phyloP scores from a whole-genome alignment of 2,329 filamentous ascomycete species.

The Xylariaceae sp. region DNA sequence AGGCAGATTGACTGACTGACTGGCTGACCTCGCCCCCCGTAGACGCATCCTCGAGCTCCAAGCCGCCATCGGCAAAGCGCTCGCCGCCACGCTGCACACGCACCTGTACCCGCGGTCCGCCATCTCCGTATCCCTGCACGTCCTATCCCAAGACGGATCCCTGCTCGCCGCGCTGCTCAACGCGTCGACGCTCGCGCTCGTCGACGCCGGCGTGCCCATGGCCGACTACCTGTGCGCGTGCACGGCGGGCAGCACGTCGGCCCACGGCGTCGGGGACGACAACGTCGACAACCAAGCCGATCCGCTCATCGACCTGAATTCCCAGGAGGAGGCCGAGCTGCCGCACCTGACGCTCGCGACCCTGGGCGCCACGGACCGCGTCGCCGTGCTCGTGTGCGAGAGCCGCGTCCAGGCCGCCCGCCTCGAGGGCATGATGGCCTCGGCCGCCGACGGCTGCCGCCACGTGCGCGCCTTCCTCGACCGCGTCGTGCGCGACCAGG shows the following conservation, averaged over 20 bases:
- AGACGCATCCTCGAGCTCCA: constrained; percentile 78
- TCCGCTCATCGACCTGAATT: constrained; percentile 72
- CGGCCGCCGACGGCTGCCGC: constrained; percentile 86
- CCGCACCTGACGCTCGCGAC: constrained; percentile 84
- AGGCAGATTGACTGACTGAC: no score
- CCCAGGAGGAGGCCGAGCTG: constrained; percentile 75
- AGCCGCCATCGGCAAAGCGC: constrained; percentile 68
- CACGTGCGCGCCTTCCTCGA: constrained; percentile 78
- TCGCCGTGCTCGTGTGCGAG: constrained; percentile 78
- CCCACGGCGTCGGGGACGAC: constrained; percentile 58
- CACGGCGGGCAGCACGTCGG: constrained; percentile 73
- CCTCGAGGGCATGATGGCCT: constrained; percentile 86
- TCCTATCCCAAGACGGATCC: constrained; percentile 84
- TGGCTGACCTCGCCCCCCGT: no score
- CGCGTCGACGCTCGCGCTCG: constrained; percentile 80
- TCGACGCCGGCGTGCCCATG: constrained; percentile 96
- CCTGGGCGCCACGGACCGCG: constrained; percentile 63
- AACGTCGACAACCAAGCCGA: constrained; percentile 63
- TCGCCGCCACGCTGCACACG: constrained; percentile 71
- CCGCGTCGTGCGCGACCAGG: constrained; percentile 65
- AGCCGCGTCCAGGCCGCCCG: constrained; percentile 74
- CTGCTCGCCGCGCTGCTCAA: constrained; percentile 87
- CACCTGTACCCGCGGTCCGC: constrained; percentile 83
- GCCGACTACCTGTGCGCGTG: constrained; percentile 82
- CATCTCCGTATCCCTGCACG: constrained; percentile 75